phyloP scores from a whole-genome alignment of 176 grass and related monocot genomes.

The Saccharum spontaneum region DNA sequence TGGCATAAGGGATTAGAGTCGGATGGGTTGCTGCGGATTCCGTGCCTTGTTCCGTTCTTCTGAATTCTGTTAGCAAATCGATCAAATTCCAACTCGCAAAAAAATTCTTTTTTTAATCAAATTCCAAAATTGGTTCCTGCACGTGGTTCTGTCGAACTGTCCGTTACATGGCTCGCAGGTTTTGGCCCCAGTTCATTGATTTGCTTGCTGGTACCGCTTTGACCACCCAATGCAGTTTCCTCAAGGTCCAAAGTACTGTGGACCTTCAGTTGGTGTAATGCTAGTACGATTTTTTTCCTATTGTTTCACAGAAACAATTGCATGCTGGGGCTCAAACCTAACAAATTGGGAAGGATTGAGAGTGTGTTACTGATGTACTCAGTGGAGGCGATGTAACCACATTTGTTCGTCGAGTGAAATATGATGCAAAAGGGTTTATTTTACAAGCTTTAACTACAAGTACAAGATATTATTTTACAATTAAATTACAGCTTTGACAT shows the following conservation, averaged over 20 bases:
- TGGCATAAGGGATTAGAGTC: not conserved
- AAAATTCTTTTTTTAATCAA: not conserved
- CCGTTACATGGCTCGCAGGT: not conserved
- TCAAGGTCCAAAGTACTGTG: not conserved
- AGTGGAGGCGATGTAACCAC: not conserved
- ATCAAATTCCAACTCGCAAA: not conserved
- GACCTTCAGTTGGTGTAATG: not conserved
- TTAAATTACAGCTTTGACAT: not conserved
- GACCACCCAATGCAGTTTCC: not conserved
- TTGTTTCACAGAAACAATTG: constrained; percentile 5
- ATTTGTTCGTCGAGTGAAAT: not conserved
- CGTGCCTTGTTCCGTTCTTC: not conserved
- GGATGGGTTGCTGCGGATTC: not conserved
- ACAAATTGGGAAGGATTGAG: not conserved
- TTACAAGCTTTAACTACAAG: not conserved
- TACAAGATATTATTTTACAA: not conserved
- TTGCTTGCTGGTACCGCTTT: not conserved
- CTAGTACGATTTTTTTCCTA: constrained; percentile 1
- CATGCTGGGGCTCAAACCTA: not conserved
- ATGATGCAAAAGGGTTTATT: not conserved
- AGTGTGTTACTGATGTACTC: not conserved
- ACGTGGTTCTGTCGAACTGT: not conserved
- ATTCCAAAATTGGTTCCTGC: not conserved
- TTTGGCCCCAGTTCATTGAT: constrained; percentile 8
- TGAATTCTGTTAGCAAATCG: not conserved